phyloP scores from a whole-genome alignment of 768 basidiomycete species.

The Dioszegia aurantiaca region DNA sequence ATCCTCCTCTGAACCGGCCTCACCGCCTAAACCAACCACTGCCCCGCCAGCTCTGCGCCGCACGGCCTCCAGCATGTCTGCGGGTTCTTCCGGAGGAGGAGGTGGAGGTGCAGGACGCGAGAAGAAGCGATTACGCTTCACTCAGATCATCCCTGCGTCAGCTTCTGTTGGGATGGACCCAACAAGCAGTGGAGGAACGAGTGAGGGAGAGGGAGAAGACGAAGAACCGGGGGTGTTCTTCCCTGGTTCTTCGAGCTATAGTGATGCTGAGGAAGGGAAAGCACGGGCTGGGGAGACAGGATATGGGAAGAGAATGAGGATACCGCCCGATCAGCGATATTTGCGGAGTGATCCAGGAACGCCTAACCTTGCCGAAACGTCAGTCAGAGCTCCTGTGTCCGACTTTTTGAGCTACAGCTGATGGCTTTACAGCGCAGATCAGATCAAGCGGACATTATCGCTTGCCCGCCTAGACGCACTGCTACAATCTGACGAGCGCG shows the following conservation, averaged over 20 bases:
- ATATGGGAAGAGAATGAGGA: slow-evolving; percentile 8
- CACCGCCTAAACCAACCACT: slow-evolving; percentile 1
- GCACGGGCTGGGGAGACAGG: background rate
- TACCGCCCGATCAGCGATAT: slow-evolving; percentile 37
- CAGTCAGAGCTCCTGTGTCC: slow-evolving; percentile 11
- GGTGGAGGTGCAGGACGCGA: slow-evolving; percentile 14
- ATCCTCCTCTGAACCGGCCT: background rate
- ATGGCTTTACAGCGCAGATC: slow-evolving; percentile 41
- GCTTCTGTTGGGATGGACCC: background rate
- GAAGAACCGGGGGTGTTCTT: slow-evolving; percentile 12
- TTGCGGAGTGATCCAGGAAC: slow-evolving; percentile 48
- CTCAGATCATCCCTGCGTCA: background rate
- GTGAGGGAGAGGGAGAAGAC: background rate
- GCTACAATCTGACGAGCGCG: slow-evolving; percentile 30
- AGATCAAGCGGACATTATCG: slow-evolving; percentile 51
- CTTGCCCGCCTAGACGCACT: slow-evolving; percentile 48
- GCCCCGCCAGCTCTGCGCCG: slow-evolving; percentile 21
- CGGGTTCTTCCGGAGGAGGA: slow-evolving; percentile 8
- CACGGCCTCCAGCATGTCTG: slow-evolving; percentile 21
- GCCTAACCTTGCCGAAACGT: slow-evolving; percentile 52
- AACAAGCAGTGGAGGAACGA: background rate
- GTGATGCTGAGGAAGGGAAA: slow-evolving; percentile 13
- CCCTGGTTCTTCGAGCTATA: slow-evolving; percentile 1
- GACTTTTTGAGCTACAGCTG: background rate
- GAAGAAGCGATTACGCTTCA: slow-evolving; percentile 27